phyloP scores from a whole-genome alignment of 2,329 filamentous ascomycete species.

The Alternaria sp. region DNA sequence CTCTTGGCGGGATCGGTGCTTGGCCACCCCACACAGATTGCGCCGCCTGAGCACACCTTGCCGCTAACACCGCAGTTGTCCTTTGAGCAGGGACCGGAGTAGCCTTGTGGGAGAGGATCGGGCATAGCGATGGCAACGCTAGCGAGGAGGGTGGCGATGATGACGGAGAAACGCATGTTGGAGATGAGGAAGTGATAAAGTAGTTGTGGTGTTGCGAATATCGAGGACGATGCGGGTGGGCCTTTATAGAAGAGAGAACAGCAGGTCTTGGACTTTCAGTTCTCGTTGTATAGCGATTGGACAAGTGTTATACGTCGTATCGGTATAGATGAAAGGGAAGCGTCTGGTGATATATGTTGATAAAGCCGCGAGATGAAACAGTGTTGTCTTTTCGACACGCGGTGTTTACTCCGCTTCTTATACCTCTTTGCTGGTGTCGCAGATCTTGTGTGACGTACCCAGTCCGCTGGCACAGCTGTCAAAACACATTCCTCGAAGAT shows the following conservation, averaged over 20 bases:
- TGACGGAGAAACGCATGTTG: slow-evolving; percentile 22
- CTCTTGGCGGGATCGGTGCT: slow-evolving; percentile 7
- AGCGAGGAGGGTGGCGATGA: slow-evolving; percentile 21
- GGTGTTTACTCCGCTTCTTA: not conserved
- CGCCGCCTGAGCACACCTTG: slow-evolving; percentile 2
- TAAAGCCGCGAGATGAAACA: not conserved
- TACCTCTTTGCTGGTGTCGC: not conserved
- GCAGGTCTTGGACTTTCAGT: not conserved
- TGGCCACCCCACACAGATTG: slow-evolving; percentile 22
- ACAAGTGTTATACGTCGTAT: not conserved
- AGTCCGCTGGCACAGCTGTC: not conserved
- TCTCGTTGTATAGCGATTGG: not conserved
- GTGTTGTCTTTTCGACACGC: not conserved
- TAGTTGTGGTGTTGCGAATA: not conserved
- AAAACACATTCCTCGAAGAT: slow-evolving; percentile 9
- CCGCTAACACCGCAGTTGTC: slow-evolving; percentile 19
- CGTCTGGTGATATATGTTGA: not conserved
- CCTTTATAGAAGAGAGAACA: not conserved
- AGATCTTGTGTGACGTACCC: not conserved
- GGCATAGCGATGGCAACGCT: slow-evolving; percentile 27
- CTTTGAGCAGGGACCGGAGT: slow-evolving; percentile 22
- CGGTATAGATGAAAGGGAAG: not conserved
- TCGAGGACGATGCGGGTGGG: not conserved
- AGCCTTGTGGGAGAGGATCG: slow-evolving; percentile 31
- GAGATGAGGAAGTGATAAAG: not conserved